A percentile compares a stretch with the other conserved stretches of the same genome.
phyloP scores from a whole-genome alignment of 345 rosid species.

The Kandelia obovata region DNA sequence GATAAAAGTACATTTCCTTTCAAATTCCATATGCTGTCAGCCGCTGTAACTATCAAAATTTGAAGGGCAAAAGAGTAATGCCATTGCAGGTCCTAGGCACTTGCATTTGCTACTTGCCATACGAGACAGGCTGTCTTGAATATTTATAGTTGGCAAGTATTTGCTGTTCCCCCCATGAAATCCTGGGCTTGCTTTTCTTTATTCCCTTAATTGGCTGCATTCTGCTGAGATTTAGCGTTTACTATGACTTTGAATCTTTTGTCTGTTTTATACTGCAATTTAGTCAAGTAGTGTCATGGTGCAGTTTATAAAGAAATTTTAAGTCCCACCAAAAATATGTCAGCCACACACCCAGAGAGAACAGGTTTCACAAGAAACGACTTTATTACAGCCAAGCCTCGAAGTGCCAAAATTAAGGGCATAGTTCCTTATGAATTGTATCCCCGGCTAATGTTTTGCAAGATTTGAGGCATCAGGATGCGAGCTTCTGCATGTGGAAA shows the following conservation, averaged over 20 bases:
- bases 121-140: conserved; percentile 12
- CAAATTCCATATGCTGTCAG: background rate
- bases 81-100: conserved; percentile 8
- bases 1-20: background rate
- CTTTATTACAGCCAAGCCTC: too few species aligned
- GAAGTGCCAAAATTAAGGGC: too few species aligned
- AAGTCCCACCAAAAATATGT: background rate
- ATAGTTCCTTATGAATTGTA: too few species aligned
- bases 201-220: background rate
- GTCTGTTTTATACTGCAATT: background rate
- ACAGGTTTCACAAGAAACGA: too few species aligned
- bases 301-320: background rate
- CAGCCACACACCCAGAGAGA: too few species aligned
- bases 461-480: too few species aligned
- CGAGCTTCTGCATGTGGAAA: too few species aligned
- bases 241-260: conserved; percentile 1
- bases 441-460: too few species aligned
- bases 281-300: background rate
- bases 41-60: background rate
- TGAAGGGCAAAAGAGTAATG: conserved; percentile 14
- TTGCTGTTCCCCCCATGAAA: background rate
- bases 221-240: background rate
- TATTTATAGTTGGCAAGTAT: background rate
- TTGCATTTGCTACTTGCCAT: background rate
- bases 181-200: background rate